A percentile compares a stretch with the other conserved stretches of the same genome.
Evolutionary conservation across 495 filamentous ascomycete species (phyloP).

Genomic region (Venustampulla echinocandica): DNA sequence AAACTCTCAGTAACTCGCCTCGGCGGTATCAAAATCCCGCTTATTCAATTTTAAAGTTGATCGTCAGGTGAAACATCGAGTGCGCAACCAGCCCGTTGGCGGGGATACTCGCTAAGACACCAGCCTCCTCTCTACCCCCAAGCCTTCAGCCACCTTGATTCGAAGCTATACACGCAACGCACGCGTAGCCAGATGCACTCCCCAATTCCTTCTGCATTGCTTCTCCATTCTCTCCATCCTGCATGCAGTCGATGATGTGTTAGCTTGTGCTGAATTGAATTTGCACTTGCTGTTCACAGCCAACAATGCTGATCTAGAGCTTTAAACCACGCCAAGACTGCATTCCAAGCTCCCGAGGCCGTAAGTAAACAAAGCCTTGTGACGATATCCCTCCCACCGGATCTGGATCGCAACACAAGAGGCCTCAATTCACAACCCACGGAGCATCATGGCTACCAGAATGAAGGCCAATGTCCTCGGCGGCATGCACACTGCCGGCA

Average conservation of each 20-base stretch:
- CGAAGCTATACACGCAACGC: too few relatives aligned
- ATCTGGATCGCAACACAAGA: neutral
- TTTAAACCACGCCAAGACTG: neutral
- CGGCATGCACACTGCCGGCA: constrained; percentile 73
- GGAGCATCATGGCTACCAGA: constrained; percentile 38
- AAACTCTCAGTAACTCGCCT: too few relatives aligned
- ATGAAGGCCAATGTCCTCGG: constrained; percentile 33
- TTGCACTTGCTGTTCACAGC: neutral
- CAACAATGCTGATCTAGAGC: neutral
- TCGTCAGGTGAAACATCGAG: too few relatives aligned
- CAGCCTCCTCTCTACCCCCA: too few relatives aligned
- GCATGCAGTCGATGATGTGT: neutral
- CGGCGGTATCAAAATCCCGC: too few relatives aligned
- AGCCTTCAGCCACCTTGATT: too few relatives aligned
- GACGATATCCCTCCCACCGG: neutral
- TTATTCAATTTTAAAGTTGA: too few relatives aligned
- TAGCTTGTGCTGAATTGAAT: neutral
- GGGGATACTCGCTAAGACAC: too few relatives aligned
- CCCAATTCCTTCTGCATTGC: too few relatives aligned
- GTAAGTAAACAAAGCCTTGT: neutral
- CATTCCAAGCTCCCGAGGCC: neutral
- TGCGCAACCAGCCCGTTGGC: too few relatives aligned
- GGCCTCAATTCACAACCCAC: neutral
- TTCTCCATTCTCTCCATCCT: neutral
- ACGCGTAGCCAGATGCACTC: too few relatives aligned